Conservation (phyloP, 148 eudicot species). For the Heliosperma pusillum region DNA sequence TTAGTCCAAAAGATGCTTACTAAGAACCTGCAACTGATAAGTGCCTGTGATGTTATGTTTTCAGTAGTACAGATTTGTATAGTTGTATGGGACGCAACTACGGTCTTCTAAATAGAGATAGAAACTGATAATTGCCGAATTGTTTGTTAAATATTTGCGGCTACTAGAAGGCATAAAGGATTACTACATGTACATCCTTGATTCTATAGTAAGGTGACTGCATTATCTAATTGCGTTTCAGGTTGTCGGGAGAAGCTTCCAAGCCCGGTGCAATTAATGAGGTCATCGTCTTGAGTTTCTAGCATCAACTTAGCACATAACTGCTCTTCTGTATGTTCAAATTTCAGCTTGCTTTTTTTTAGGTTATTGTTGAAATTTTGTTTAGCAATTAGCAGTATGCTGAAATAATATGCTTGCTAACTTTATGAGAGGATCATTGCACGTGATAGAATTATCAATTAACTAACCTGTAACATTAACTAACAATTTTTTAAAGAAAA, state of each 20-base stretch:
- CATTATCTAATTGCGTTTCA: conserved; percentile 14
- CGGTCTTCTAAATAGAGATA: no score
- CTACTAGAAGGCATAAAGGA: no score
- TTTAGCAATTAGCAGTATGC: not conserved
- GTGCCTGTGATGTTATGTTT: no score
- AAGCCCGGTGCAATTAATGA: conserved; percentile 3
- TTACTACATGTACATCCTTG: conserved; percentile 12
- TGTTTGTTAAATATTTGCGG: no score
- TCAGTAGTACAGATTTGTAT: no score
- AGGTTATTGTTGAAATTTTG: conserved; percentile 1
- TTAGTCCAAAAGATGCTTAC: no score
- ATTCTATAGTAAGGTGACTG: not conserved
- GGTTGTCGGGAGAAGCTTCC: conserved; percentile 20
- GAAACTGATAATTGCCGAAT: no score
- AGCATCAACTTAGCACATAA: conserved; percentile 10
- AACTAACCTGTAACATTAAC: not conserved
- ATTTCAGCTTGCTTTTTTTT: not conserved
- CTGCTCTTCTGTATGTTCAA: conserved; percentile 6
- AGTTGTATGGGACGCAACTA: no score
- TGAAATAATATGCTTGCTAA: conserved; percentile 5
- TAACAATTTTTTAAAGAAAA: no score
- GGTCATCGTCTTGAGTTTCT: conserved; percentile 12
- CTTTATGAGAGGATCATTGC: conserved; percentile 1
- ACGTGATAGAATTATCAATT: no score
- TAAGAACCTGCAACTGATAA: no score